These are phyloP conservation scores for Candida cerambycidarum DNA, from an alignment of 805 yeast genomes.

Conservation along the genomic window DNA sequence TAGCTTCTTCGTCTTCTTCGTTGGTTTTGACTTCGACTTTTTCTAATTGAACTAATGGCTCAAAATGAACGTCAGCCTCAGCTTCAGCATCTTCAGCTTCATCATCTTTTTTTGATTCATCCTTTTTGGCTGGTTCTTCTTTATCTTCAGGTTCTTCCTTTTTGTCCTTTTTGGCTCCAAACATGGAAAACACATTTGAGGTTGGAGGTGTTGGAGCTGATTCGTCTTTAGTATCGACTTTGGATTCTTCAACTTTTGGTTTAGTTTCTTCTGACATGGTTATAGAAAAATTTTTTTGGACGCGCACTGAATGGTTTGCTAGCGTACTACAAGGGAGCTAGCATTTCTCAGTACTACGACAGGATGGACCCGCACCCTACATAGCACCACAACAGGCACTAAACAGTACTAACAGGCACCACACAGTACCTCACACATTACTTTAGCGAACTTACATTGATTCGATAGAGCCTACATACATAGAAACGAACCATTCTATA, in stretches of 20 bases:
- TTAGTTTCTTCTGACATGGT: constrained; percentile 21
- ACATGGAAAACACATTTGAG: constrained; percentile 87
- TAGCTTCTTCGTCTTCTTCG: constrained; percentile 32
- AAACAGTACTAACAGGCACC: too few relatives aligned
- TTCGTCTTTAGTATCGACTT: not conserved
- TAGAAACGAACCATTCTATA: too few relatives aligned
- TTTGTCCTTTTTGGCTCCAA: constrained; percentile 84
- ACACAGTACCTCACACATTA: too few relatives aligned
- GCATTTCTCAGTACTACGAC: too few relatives aligned
- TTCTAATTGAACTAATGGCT: constrained; percentile 92
- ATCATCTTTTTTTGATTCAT: constrained; percentile 41
- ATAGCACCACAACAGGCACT: too few relatives aligned
- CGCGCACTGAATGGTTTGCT: too few relatives aligned
- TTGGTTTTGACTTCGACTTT: constrained; percentile 94
- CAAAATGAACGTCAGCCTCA: constrained; percentile 87
- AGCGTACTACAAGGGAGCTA: too few relatives aligned
- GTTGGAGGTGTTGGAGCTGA: constrained; percentile 46
- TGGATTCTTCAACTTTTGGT: constrained; percentile 17
- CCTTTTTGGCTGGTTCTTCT: constrained; percentile 18
- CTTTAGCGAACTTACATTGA: too few relatives aligned
- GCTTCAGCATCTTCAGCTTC: constrained; percentile 60
- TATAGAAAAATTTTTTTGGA: constrained; percentile 2
- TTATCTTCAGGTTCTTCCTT: constrained; percentile 38
- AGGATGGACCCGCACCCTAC: too few relatives aligned
- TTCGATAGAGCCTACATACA: too few relatives aligned